Conservation (phyloP, 2,329 filamentous ascomycete species). For the Xylariaceae sp. region DNA sequence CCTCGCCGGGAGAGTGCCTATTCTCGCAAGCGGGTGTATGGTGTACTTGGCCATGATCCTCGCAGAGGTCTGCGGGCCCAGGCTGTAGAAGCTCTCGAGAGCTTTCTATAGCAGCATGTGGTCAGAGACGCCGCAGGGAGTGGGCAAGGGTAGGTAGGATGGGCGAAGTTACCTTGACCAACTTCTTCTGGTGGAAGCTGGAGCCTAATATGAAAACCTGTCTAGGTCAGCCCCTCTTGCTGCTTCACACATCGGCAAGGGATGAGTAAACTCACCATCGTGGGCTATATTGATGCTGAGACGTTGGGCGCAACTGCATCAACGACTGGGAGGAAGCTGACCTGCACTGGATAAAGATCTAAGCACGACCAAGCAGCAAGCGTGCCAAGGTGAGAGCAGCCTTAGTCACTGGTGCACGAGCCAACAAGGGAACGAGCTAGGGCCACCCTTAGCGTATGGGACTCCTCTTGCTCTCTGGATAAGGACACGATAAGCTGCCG, state of each 20-base stretch:
- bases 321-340: too few relatives aligned
- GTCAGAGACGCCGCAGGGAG: conserved; percentile 10
- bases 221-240: conserved; percentile 2
- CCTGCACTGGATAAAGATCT: too few relatives aligned
- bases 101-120: conserved; percentile 43
- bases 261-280: conserved; percentile 8
- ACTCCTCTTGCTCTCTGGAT: too few relatives aligned
- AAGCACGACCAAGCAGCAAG: too few relatives aligned
- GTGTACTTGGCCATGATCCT: conserved; percentile 81
- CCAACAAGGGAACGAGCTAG: too few relatives aligned
- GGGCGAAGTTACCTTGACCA: conserved; percentile 62
- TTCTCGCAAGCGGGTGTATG: conserved; percentile 75
- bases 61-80: conserved; percentile 62
- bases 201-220: conserved; percentile 80
- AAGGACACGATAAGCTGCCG: too few relatives aligned
- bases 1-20: conserved; percentile 66
- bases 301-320: too few relatives aligned
- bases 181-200: conserved; percentile 75
- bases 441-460: too few relatives aligned
- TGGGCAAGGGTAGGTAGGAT: conserved; percentile 3
- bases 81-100: conserved; percentile 78
- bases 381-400: too few relatives aligned
- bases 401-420: too few relatives aligned
- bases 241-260: background rate
- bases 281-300: conserved; percentile 4